phyloP scores from a whole-genome alignment of 2,329 filamentous ascomycete genomes.

The Monilinia laxa region DNA sequence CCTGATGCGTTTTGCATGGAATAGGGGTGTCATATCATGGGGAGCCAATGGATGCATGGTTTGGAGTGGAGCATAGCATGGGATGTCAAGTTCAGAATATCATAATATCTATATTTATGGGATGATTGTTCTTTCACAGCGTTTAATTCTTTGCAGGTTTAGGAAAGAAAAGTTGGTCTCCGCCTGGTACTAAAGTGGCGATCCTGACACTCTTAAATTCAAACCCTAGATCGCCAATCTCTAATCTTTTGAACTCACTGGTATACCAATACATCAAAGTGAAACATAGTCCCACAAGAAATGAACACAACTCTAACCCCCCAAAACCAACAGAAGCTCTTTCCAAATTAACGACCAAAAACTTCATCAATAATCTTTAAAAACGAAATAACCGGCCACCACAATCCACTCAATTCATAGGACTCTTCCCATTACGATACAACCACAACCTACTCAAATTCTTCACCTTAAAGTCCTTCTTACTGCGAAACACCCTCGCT shows the following conservation, averaged over 20 bases:
- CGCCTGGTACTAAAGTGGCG: not conserved
- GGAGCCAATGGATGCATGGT: not conserved
- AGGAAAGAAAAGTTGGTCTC: not conserved
- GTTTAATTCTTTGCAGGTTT: not conserved
- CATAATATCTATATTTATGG: slow-evolving; percentile 15
- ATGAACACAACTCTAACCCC: not conserved
- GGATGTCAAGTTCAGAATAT: slow-evolving; percentile 23
- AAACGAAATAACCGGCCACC: slow-evolving; percentile 2
- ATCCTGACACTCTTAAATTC: not conserved
- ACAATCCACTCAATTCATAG: slow-evolving; percentile 38
- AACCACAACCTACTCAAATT: slow-evolving; percentile 62
- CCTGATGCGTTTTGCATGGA: slow-evolving; percentile 5
- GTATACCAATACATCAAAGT: not conserved
- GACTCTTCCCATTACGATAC: slow-evolving; percentile 59
- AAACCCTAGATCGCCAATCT: not conserved
- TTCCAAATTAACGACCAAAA: not conserved
- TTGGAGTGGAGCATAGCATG: slow-evolving; percentile 5
- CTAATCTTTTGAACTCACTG: not conserved
- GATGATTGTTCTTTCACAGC: not conserved
- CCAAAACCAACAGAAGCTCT: not conserved
- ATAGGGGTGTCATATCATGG: not conserved
- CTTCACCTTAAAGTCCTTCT: slow-evolving; percentile 50
- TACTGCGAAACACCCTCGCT: slow-evolving; percentile 7
- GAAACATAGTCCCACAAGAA: not conserved
- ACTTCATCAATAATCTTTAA: too few relatives aligned